Evolutionary conservation across 257 asterid genomes (phyloP).

Genomic region (Linaria vulgaris): DNA sequence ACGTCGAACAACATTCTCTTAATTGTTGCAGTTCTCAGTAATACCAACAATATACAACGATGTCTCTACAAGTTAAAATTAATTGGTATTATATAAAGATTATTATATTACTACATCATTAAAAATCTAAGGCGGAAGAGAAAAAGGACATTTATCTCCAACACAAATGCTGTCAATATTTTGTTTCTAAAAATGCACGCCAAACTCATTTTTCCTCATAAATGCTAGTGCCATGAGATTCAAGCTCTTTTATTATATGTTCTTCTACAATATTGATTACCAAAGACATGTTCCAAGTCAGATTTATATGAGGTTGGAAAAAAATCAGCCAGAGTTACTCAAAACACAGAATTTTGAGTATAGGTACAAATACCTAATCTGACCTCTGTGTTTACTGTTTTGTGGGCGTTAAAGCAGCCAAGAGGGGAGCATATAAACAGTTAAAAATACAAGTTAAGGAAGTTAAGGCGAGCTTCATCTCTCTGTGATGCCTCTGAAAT

Average conservation of each 20-base stretch:
- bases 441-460: constrained; percentile 12
- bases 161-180: neutral
- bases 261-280: too few species aligned
- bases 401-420: constrained; percentile 15
- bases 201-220: too few species aligned
- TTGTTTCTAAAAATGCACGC: too few species aligned
- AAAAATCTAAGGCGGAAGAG: neutral
- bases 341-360: neutral
- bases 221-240: too few species aligned
- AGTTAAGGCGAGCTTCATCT: constrained; percentile 11
- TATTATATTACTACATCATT: too few species aligned
- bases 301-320: too few species aligned
- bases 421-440: neutral
- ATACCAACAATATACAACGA: constrained; percentile 17
- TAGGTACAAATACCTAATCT: neutral
- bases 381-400: neutral
- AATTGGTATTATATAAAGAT: too few species aligned
- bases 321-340: too few species aligned
- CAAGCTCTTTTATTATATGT: too few species aligned
- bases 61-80: too few species aligned
- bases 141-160: neutral
- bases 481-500: constrained; percentile 9
- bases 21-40: constrained; percentile 3
- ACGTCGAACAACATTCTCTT: too few species aligned
- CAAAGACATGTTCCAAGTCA: too few species aligned